Percentiles rank a stretch among this genome's conserved stretches.
These are phyloP conservation scores for Alternaria dauci DNA, from an alignment of 2,329 filamentous ascomycete genomes.

Conservation along the genomic window DNA sequence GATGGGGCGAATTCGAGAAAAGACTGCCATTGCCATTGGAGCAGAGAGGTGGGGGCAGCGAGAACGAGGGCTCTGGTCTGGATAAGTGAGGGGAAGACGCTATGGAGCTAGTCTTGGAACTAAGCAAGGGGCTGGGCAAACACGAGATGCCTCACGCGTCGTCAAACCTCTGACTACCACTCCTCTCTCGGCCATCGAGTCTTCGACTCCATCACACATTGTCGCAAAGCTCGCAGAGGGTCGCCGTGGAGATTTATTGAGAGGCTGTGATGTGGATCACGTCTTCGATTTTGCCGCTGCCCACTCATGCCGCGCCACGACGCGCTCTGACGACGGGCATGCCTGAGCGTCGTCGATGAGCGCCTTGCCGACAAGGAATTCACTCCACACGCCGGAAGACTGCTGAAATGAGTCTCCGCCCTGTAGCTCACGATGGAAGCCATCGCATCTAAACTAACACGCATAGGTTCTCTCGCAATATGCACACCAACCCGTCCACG, in stretches of 20 bases:
- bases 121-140: conserved; percentile 1
- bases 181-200: neutral
- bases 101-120: neutral
- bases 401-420: neutral
- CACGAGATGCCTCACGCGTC: neutral
- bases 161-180: conserved; percentile 1
- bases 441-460: neutral
- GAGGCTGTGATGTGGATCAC: neutral
- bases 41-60: neutral
- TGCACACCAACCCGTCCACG: neutral
- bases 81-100: conserved; percentile 2
- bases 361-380: neutral
- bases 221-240: neutral
- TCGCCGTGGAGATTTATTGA: neutral
- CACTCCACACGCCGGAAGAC: neutral
- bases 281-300: neutral
- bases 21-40: neutral
- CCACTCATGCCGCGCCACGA: neutral
- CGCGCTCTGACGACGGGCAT: neutral
- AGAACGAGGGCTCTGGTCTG: neutral
- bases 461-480: neutral
- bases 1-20: neutral
- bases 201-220: neutral
- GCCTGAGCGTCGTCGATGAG: neutral
- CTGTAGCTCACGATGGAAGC: neutral